Evolutionary conservation across 2,329 filamentous ascomycete genomes (phyloP), one percentile per base, ranked within the genome.

Genomic region (Cadophora sp.): DNA sequence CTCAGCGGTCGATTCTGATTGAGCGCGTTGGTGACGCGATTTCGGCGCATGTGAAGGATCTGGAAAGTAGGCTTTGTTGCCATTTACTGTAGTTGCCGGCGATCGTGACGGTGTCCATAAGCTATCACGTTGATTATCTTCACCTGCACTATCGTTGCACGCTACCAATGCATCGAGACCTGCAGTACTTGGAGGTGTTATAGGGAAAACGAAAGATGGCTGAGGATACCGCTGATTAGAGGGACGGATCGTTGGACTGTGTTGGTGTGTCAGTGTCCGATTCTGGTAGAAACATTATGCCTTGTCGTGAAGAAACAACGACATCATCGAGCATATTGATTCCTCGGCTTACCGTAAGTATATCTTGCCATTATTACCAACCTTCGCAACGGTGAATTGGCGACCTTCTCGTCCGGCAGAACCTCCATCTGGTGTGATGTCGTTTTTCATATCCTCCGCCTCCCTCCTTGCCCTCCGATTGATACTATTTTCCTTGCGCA

Each of bases 321-420:
- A 68, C 66, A 69, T 70, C 65, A 69, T 65, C 58, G 64, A 71
- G 64, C 62, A 68, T 61, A n/a, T n/a, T n/a, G 66, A 70, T 68
- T 76, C 43, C 66, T 62, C 31, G 27, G 43, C 86, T 77, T 88
- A 94, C 91, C 91, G 92, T 73, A 95, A 79, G 79, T 93, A 95
- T 79, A 95, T 92, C 77, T 90, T 89, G 48, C 92, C 92, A 80
- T 94, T 93, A 77, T 93, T 92, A 27, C 92, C 92, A 68, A 95
- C 92, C 79, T 94, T 94, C 62, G 90, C 89, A 65, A 95, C 92
- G 1, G 91, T 89, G 77, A 95, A 94, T 75, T 77, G 76, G 50
- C 77, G 71, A 19, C 77, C 77, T 73, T 77, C 77, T 68, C 76
- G 71, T 40, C 87, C 85, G 65, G 83, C 86, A 58, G 88, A 87